phyloP scores from a whole-genome alignment of 306 rosid genomes.

The Rosa persica region DNA sequence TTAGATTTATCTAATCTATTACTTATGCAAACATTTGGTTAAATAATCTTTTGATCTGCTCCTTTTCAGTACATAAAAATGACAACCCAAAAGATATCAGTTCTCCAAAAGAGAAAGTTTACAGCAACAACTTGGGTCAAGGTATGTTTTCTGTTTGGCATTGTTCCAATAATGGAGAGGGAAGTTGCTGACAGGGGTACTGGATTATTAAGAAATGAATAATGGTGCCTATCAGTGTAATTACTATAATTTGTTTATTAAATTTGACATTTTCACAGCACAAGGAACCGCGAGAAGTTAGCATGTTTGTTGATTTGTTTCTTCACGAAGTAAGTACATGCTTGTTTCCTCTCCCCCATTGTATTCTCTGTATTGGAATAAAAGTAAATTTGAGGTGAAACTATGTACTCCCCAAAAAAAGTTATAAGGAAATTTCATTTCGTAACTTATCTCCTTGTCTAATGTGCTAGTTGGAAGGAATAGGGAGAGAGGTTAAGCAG shows the following conservation, averaged over 20 bases:
- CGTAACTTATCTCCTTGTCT: constrained; percentile 13
- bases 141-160: constrained; percentile 48
- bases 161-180: constrained; percentile 7
- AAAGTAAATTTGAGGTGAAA: constrained; percentile 10
- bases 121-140: constrained; percentile 87
- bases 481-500: constrained; percentile 72
- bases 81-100: constrained; percentile 80
- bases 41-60: constrained; percentile 12
- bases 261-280: constrained; percentile 59
- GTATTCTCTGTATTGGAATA: constrained; percentile 11
- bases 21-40: background rate
- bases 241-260: constrained; percentile 22
- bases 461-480: constrained; percentile 65
- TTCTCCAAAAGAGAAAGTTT: constrained; percentile 87
- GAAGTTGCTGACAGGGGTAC: background rate
- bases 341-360: constrained; percentile 10
- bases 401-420: background rate
- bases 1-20: background rate
- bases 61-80: constrained; percentile 70
- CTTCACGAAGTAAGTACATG: constrained; percentile 78
- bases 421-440: background rate
- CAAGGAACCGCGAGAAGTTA: constrained; percentile 98
- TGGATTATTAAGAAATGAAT: constrained; percentile 3
- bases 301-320: constrained; percentile 90
- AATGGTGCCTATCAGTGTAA: constrained; percentile 10